Conservation (phyloP, 2,329 filamentous ascomycete species). For the Hypoxylon sp. region DNA sequence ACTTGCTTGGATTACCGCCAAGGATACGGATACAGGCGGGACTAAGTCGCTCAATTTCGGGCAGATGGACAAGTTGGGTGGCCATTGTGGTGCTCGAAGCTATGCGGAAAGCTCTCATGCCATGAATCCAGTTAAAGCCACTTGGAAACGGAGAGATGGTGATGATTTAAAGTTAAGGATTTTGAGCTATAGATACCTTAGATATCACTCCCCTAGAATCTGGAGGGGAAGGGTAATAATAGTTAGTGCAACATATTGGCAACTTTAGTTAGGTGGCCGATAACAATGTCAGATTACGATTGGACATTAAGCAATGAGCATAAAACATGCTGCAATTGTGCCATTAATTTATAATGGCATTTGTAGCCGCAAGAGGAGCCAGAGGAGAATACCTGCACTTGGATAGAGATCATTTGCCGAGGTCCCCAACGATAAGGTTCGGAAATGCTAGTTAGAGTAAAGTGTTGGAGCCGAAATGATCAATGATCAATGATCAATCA, state of each 20-base stretch:
- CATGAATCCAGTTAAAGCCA: slow-evolving; percentile 6
- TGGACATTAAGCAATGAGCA: slow-evolving; percentile 32
- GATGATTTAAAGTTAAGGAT: neutral
- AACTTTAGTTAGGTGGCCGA: slow-evolving; percentile 1
- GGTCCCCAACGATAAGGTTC: slow-evolving; percentile 23
- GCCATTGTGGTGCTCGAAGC: slow-evolving; percentile 65
- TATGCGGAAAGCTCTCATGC: slow-evolving; percentile 45
- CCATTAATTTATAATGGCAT: slow-evolving; percentile 15
- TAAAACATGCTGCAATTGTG: slow-evolving; percentile 33
- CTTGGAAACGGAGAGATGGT: neutral
- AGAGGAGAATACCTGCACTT: neutral
- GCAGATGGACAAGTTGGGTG: slow-evolving; percentile 73
- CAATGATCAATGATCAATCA: neutral
- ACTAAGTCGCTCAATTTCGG: slow-evolving; percentile 83
- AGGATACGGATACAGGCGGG: slow-evolving; percentile 85
- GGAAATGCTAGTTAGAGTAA: slow-evolving; percentile 3
- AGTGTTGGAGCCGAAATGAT: neutral
- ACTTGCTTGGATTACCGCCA: slow-evolving; percentile 91
- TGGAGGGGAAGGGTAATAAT: neutral
- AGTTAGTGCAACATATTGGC: neutral
- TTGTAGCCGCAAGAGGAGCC: neutral
- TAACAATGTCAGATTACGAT: slow-evolving; percentile 15
- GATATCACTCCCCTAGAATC: slow-evolving; percentile 1
- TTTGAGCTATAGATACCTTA: neutral
- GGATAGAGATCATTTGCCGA: slow-evolving; percentile 40